Evolutionary conservation across 257 asterid genomes (phyloP).

Genomic region (Solanum sparsipilum): DNA sequence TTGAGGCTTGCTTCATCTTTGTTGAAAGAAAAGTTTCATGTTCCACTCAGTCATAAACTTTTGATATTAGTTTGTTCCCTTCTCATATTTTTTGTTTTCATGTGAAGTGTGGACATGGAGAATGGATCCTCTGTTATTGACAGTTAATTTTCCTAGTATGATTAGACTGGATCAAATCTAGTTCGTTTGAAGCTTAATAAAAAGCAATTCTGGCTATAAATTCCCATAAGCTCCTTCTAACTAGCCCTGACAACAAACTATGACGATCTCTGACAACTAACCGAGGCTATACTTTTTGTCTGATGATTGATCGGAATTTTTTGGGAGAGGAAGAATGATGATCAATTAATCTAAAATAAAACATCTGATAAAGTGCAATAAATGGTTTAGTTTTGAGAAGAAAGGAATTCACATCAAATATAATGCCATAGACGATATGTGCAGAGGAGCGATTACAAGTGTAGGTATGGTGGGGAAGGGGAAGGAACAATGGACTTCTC

Average conservation of each 20-base stretch:
- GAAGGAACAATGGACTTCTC: neutral
- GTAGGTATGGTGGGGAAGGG: neutral
- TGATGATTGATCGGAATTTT: neutral
- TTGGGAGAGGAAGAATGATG: neutral
- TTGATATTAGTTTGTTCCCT: neutral
- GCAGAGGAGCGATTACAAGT: neutral
- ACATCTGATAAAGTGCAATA: neutral
- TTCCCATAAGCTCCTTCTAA: neutral
- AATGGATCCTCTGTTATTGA: neutral
- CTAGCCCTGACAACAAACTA: neutral
- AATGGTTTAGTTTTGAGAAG: neutral
- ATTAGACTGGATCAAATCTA: neutral
- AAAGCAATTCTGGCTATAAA: neutral
- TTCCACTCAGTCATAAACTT: neutral
- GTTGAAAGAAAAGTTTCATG: neutral
- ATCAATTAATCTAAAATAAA: neutral
- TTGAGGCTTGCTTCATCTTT: neutral
- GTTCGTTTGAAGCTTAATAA: neutral
- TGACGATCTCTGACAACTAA: neutral
- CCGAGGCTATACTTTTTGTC: neutral
- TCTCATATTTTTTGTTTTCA: neutral
- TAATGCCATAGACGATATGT: neutral
- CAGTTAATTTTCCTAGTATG: neutral
- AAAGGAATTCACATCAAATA: neutral
- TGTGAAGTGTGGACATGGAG: neutral